phyloP scores from a whole-genome alignment of 495 filamentous ascomycete genomes.

The Hyaloscypha bicolor region DNA sequence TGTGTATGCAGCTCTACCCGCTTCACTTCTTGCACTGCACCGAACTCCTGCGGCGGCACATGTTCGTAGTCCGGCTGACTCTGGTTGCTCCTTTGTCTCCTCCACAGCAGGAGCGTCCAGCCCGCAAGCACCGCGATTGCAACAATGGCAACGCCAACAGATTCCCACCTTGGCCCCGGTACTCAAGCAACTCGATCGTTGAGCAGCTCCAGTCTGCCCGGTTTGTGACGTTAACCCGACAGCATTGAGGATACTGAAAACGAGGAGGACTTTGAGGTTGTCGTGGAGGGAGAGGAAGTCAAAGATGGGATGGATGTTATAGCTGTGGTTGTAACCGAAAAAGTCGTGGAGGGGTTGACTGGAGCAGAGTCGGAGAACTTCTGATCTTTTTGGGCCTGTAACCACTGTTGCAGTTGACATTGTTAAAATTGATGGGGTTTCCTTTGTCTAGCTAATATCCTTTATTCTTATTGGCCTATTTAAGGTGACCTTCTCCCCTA shows the following conservation, averaged over 20 bases:
- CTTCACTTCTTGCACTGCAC: no score
- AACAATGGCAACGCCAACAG: background rate
- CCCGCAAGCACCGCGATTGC: background rate
- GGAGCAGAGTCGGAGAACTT: background rate
- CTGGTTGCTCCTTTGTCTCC: background rate
- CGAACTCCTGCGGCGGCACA: no score
- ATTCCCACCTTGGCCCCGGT: background rate
- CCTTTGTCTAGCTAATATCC: no score
- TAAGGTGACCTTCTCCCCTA: no score
- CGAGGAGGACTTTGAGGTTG: background rate
- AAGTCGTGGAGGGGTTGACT: background rate
- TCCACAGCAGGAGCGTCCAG: background rate
- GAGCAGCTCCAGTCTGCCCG: background rate
- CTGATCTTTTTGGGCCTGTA: background rate
- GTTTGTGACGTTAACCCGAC: background rate
- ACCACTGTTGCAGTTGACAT: no score
- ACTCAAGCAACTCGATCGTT: background rate
- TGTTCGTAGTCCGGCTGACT: background rate
- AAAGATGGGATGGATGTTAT: background rate
- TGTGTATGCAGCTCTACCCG: no score
- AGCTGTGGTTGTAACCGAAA: background rate
- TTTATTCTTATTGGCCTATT: no score
- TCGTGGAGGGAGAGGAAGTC: background rate
- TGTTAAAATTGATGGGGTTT: no score
- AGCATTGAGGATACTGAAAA: background rate